Evolutionary conservation across 202 grass and related monocot genomes (phyloP).

Genomic region (Elaeis oleifera): DNA sequence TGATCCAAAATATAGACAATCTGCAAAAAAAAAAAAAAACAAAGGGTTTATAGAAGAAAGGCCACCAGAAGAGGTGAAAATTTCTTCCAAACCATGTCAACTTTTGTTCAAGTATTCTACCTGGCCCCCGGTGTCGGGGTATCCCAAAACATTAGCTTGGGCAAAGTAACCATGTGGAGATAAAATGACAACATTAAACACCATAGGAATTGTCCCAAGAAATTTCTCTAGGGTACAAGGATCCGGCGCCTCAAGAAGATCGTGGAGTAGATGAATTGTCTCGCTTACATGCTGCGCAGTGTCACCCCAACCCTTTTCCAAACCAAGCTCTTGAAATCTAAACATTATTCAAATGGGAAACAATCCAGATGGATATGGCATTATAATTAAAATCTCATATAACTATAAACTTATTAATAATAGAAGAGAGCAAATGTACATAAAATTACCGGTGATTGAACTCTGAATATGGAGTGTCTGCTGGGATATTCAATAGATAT

Average conservation of each 20-base stretch:
- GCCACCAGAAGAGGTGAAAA: no score
- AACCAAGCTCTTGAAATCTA: slow-evolving; percentile 79
- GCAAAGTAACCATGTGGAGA: slow-evolving; percentile 91
- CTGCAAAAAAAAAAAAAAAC: slow-evolving; percentile 22
- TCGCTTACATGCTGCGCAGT: slow-evolving; percentile 46
- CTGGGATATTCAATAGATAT: slow-evolving; percentile 47
- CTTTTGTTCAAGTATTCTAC: slow-evolving; percentile 15
- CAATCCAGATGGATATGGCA: no score
- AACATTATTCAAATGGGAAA: no score
- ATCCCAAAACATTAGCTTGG: slow-evolving; percentile 90
- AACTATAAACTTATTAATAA: no score
- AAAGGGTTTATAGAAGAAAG: no score
- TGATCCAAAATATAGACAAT: slow-evolving; percentile 94
- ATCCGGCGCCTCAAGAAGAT: slow-evolving; percentile 90
- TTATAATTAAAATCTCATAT: no score
- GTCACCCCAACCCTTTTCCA: slow-evolving; percentile 96
- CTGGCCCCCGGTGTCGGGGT: slow-evolving; percentile 92
- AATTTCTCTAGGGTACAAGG: slow-evolving; percentile 85
- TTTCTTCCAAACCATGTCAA: no score
- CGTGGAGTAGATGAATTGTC: slow-evolving; percentile 73
- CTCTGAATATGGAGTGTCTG: slow-evolving; percentile 66
- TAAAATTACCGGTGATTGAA: slow-evolving; percentile 51
- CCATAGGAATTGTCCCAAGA: slow-evolving; percentile 74
- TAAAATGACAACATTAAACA: slow-evolving; percentile 92
- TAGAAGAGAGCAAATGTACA: not conserved